These are phyloP conservation scores for Apostasia ramifera DNA, from an alignment of 106 monocot species.

Conservation along the genomic window DNA sequence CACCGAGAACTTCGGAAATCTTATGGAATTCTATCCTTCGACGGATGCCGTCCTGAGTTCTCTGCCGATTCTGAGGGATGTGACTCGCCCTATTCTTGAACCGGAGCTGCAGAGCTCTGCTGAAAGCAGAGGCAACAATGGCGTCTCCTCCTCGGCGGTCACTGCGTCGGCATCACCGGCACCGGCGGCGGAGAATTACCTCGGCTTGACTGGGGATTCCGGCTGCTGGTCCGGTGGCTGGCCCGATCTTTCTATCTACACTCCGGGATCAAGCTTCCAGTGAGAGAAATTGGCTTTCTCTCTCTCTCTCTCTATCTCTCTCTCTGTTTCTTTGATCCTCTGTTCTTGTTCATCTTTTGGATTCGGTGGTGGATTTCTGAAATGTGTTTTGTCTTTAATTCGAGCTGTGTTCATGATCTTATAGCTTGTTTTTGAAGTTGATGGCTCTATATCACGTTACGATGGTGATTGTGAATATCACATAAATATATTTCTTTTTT, in stretches of 20 bases:
- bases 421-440: too few relatives aligned
- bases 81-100: not conserved
- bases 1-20: not conserved
- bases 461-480: too few relatives aligned
- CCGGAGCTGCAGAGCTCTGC: constrained; percentile 3
- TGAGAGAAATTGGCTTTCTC: not conserved
- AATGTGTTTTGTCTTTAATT: too few relatives aligned
- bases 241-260: constrained; percentile 37
- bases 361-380: too few relatives aligned
- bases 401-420: too few relatives aligned
- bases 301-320: not conserved
- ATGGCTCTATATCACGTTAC: too few relatives aligned
- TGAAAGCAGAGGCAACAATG: not conserved
- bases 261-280: constrained; percentile 26
- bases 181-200: not conserved
- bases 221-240: constrained; percentile 13
- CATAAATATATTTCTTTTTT: too few relatives aligned
- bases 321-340: not conserved
- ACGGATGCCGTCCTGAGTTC: not conserved
- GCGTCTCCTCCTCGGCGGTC: not conserved
- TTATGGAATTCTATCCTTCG: not conserved
- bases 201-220: constrained; percentile 1
- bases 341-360: not conserved
- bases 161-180: not conserved
- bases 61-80: not conserved